phyloP scores from a whole-genome alignment of 2,329 filamentous ascomycete species.

The Fusarium annulatum region DNA sequence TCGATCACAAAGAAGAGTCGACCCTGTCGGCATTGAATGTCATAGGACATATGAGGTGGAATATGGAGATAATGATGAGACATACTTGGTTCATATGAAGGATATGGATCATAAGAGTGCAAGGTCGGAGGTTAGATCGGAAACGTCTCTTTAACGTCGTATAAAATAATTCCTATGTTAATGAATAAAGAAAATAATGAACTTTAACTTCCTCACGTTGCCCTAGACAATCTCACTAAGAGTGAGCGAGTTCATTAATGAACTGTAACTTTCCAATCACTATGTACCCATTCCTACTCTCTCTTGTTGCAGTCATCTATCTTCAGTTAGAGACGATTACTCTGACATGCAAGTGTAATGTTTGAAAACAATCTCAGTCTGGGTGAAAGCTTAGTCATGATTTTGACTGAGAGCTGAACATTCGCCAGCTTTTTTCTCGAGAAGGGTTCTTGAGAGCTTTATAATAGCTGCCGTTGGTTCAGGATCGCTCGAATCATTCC shows the following conservation, averaged over 20 bases:
- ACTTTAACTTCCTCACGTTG: background rate
- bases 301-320: background rate
- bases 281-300: fast-evolving
- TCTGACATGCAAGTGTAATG: background rate
- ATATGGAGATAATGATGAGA: conserved; percentile 49
- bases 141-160: conserved; percentile 5
- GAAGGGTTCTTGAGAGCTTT: too few relatives aligned
- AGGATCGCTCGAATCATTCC: fast-evolving
- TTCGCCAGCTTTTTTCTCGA: fast-evolving
- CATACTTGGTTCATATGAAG: conserved; percentile 47
- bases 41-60: conserved; percentile 52
- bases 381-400: background rate
- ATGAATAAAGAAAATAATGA: background rate
- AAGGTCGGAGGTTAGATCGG: conserved; percentile 4
- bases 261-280: background rate
- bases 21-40: conserved; percentile 47
- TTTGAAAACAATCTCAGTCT: background rate
- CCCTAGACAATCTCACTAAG: background rate
- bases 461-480: fast-evolving
- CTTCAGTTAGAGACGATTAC: background rate
- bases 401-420: too few relatives aligned
- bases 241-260: background rate
- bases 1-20: conserved; percentile 5
- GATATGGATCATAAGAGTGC: conserved; percentile 40
- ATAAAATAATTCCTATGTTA: background rate